Conservation (phyloP, 2,329 filamentous ascomycete genomes). For the Botryosphaeria dothidea region DNA sequence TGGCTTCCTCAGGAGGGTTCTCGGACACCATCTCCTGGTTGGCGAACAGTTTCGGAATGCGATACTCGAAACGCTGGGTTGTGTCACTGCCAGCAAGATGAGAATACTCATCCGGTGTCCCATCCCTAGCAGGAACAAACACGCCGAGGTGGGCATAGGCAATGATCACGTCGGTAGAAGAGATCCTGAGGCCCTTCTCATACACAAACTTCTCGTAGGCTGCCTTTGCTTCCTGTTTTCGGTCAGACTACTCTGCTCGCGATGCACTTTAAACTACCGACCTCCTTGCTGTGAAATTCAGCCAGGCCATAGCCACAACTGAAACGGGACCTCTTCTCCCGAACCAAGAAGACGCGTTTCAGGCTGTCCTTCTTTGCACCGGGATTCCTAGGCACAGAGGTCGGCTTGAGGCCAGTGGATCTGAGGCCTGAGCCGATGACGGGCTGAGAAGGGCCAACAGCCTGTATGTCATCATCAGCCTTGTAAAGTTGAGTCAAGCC, state of each 20-base stretch:
- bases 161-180: slow-evolving; percentile 1
- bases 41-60: slow-evolving; percentile 10
- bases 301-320: slow-evolving; percentile 83
- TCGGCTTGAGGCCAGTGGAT: slow-evolving; percentile 38
- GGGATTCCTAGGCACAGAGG: slow-evolving; percentile 60
- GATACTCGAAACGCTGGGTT: slow-evolving; percentile 15
- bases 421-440: slow-evolving; percentile 35
- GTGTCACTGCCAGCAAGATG: slow-evolving; percentile 4
- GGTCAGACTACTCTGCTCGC: neutral
- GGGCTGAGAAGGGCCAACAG: slow-evolving; percentile 30
- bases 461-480: neutral
- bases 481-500: slow-evolving; percentile 53
- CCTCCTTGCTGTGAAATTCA: slow-evolving; percentile 73
- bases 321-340: slow-evolving; percentile 69
- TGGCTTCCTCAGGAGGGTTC: slow-evolving; percentile 9
- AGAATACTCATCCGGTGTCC: slow-evolving; percentile 3
- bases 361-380: slow-evolving; percentile 75
- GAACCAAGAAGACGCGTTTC: slow-evolving; percentile 73
- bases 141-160: slow-evolving; percentile 17
- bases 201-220: slow-evolving; percentile 63
- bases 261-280: slow-evolving; percentile 24
- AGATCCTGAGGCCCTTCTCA: slow-evolving; percentile 30
- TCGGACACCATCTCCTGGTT: slow-evolving; percentile 9
- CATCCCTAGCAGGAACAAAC: slow-evolving; percentile 11
- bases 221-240: slow-evolving; percentile 64